Evolutionary conservation across 495 filamentous ascomycete genomes (phyloP).

Genomic region (Annulohypoxylon nitens): DNA sequence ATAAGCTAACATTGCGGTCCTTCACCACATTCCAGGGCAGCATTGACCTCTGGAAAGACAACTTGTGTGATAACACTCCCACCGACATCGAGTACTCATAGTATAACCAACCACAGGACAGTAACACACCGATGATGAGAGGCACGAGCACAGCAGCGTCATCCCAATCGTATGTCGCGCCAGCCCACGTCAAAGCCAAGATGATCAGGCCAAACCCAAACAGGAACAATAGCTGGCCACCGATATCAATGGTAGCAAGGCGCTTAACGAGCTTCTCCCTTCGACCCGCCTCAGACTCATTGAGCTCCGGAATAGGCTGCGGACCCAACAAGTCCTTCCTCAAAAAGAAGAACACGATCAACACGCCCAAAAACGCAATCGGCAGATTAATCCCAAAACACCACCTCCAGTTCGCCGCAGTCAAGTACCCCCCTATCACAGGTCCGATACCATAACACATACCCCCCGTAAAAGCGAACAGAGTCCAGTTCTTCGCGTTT

Average conservation of each 20-base stretch:
- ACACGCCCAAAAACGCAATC: constrained; percentile 56
- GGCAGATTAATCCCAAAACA: constrained; percentile 71
- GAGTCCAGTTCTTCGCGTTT: constrained; percentile 69
- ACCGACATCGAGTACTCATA: constrained; percentile 70
- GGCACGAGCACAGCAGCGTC: constrained; percentile 65
- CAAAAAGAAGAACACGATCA: constrained; percentile 59
- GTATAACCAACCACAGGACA: constrained; percentile 61
- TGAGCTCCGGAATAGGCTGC: constrained; percentile 50
- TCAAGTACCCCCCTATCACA: constrained; percentile 61
- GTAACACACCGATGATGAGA: constrained; percentile 62
- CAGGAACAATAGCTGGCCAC: constrained; percentile 69
- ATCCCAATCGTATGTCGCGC: constrained; percentile 67
- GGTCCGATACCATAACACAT: constrained; percentile 68
- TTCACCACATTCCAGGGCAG: constrained; percentile 66
- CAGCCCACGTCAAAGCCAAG: constrained; percentile 71
- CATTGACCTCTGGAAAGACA: constrained; percentile 67
- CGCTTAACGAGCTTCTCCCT: constrained; percentile 49
- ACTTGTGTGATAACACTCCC: constrained; percentile 53
- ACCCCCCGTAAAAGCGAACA: constrained; percentile 66
- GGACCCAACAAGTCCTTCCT: constrained; percentile 56
- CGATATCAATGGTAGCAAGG: constrained; percentile 66
- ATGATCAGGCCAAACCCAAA: constrained; percentile 70
- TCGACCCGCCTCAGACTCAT: constrained; percentile 32
- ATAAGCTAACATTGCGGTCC: constrained; percentile 63
- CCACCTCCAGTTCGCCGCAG: constrained; percentile 66